phyloP scores from a whole-genome alignment of 2,329 filamentous ascomycete genomes.

The Colletotrichum caudatum region DNA sequence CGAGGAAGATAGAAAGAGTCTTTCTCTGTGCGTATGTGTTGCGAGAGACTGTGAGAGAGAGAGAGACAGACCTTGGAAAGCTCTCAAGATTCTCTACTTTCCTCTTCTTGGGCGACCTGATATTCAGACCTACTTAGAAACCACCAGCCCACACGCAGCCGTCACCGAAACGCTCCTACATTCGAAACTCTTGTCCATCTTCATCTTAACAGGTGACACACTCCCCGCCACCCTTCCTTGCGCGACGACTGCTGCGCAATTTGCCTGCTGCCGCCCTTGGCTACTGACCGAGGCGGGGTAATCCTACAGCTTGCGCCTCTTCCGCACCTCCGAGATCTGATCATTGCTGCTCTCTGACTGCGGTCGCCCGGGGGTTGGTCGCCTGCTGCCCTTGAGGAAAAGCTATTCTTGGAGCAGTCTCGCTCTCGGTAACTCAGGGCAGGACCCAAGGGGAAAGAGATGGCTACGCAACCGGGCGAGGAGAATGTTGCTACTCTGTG shows the following conservation, averaged over 20 bases:
- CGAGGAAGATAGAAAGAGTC: background rate
- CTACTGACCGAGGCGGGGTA: constrained; percentile 40
- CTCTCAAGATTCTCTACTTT: no score
- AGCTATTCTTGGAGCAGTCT: constrained; percentile 24
- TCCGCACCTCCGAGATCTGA: constrained; percentile 13
- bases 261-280: constrained; percentile 36
- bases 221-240: background rate
- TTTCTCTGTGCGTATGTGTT: no score
- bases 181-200: constrained; percentile 19
- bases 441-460: constrained; percentile 44
- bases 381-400: constrained; percentile 14
- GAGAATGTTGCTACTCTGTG: constrained; percentile 65
- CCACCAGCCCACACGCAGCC: constrained; percentile 12
- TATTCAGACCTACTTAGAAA: constrained; percentile 15
- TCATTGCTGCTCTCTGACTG: constrained; percentile 6
- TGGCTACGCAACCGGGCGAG: constrained; percentile 62
- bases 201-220: constrained; percentile 23
- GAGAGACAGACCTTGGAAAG: background rate
- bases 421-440: constrained; percentile 1
- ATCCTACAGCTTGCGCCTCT: constrained; percentile 29
- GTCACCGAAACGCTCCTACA: background rate
- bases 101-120: constrained; percentile 2
- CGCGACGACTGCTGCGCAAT: background rate
- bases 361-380: background rate
- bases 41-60: no score